These are phyloP conservation scores for Fusarium succisae DNA, from an alignment of 2,329 filamentous ascomycete genomes.

Conservation along the genomic window DNA sequence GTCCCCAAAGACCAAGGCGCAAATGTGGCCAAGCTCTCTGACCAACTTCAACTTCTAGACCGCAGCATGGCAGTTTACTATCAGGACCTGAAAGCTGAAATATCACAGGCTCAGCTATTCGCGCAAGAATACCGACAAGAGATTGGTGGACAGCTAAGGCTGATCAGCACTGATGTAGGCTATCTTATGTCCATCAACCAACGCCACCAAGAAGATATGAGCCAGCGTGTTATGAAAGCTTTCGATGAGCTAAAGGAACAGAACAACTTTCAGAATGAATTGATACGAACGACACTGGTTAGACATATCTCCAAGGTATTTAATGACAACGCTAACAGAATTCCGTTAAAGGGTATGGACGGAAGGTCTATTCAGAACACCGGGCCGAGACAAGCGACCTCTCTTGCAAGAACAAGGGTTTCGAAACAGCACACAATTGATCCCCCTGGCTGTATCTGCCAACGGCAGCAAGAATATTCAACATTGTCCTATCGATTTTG, in stretches of 20 bases:
- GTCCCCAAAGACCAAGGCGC: fast-evolving
- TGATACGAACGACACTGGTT: fast-evolving
- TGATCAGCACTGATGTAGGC: not conserved
- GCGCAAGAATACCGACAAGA: not conserved
- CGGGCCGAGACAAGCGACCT: fast-evolving
- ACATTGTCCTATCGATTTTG: fast-evolving
- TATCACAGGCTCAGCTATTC: fast-evolving
- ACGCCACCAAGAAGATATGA: not conserved
- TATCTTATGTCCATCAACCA: not conserved
- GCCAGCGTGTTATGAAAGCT: fast-evolving
- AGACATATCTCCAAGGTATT: fast-evolving
- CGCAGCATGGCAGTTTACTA: fast-evolving
- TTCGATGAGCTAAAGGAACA: not conserved
- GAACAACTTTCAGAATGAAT: not conserved
- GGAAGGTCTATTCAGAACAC: not conserved
- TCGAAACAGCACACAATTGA: fast-evolving
- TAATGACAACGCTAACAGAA: fast-evolving
- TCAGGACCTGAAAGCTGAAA: fast-evolving
- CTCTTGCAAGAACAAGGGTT: fast-evolving
- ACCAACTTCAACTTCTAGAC: fast-evolving
- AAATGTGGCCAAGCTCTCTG: not conserved
- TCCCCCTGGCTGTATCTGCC: fast-evolving
- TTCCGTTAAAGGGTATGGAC: fast-evolving
- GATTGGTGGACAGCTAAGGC: not conserved
- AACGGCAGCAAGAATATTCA: fast-evolving